Percentiles rank a stretch among this genome's conserved stretches.
These are phyloP conservation scores for Penicillium janthinellum DNA, from an alignment of 2,329 filamentous ascomycete species.

Conservation along the genomic window DNA sequence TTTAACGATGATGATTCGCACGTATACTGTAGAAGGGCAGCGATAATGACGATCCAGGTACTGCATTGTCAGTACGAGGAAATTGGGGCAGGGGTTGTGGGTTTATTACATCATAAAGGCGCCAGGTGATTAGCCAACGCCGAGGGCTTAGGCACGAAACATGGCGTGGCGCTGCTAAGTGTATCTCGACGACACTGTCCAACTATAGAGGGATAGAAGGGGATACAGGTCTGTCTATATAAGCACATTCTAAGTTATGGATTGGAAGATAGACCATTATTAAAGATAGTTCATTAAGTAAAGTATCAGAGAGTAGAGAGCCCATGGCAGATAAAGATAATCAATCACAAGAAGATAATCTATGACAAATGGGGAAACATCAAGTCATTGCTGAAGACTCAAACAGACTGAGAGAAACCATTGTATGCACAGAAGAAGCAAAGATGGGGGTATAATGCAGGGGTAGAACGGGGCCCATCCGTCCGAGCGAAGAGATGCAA, in stretches of 20 bases:
- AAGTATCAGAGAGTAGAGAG: slow-evolving; percentile 14
- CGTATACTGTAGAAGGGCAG: background rate
- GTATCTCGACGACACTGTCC: background rate
- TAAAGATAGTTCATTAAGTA: slow-evolving; percentile 5
- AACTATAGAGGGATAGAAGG: background rate
- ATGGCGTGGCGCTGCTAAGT: background rate
- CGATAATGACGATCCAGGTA: background rate
- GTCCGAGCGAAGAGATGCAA: slow-evolving; percentile 14
- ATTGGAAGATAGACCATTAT: background rate
- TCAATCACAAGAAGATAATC: slow-evolving; percentile 1
- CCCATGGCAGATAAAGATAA: background rate
- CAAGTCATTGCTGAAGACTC: too few species aligned
- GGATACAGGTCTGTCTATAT: background rate
- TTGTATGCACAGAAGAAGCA: slow-evolving; percentile 7
- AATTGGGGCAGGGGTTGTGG: too few species aligned
- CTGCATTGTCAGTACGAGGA: background rate
- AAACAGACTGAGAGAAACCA: too few species aligned
- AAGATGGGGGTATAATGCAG: slow-evolving; percentile 24
- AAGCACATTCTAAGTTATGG: background rate
- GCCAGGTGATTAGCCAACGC: background rate
- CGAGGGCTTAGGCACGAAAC: background rate
- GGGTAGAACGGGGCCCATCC: slow-evolving; percentile 14
- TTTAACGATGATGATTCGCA: too few species aligned
- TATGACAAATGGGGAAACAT: background rate
- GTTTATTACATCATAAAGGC: too few species aligned